A percentile compares a stretch with the other conserved stretches of the same genome.
These are phyloP conservation scores for Exophiala sp. DNA, from an alignment of 2,329 filamentous ascomycete genomes.

Conservation along the genomic window DNA sequence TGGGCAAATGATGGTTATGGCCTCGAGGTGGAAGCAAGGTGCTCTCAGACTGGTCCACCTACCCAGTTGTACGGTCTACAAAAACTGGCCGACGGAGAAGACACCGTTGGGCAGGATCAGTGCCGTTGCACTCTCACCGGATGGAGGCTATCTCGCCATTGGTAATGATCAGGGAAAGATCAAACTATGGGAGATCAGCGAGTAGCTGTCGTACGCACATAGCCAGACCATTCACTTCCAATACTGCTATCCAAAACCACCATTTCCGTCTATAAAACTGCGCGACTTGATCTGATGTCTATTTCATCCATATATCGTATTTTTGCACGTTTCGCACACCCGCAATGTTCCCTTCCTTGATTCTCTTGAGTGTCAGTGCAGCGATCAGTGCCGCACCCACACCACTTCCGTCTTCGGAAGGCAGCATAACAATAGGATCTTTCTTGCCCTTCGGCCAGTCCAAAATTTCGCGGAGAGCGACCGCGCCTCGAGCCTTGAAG, in stretches of 20 bases:
- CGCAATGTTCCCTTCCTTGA: constrained; percentile 56
- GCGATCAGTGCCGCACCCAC: constrained; percentile 97
- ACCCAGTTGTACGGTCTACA: constrained; percentile 88
- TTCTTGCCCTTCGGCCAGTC: constrained; percentile 80
- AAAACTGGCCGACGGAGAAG: constrained; percentile 91
- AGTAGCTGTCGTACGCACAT: constrained; percentile 38
- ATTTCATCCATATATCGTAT: constrained; percentile 27
- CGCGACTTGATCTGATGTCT: neutral
- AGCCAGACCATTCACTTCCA: neutral
- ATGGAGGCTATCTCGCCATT: constrained; percentile 59
- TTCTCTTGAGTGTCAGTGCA: constrained; percentile 61
- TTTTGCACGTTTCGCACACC: constrained; percentile 53
- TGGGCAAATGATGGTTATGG: constrained; percentile 84
- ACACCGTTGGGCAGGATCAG: constrained; percentile 85
- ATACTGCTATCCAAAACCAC: neutral
- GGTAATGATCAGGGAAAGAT: constrained; percentile 88
- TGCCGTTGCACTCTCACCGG: constrained; percentile 52
- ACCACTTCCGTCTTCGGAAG: constrained; percentile 92
- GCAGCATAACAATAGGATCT: constrained; percentile 81
- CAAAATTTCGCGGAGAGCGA: constrained; percentile 88
- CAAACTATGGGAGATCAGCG: constrained; percentile 82
- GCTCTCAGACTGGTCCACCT: constrained; percentile 83
- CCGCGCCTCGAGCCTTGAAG: constrained; percentile 89
- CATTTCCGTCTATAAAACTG: neutral
- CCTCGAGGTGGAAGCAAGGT: constrained; percentile 82